Base-by-base conservation (phyloP, 179 eudicot genomes). In the Nepenthes alata region DNA sequence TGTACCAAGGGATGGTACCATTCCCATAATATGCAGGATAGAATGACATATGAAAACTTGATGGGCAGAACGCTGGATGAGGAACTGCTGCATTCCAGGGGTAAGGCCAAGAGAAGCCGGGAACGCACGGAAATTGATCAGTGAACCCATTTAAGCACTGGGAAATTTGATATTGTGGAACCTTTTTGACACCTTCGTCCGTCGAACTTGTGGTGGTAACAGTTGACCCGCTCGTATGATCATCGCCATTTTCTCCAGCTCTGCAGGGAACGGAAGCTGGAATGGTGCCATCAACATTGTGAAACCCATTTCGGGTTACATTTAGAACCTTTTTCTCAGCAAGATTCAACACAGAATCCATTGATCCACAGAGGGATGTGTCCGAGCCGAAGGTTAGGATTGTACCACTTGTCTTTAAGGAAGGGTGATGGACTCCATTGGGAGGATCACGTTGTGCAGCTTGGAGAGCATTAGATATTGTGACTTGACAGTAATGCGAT, bases 1-100 rank as follows among this genome's bases (percentile, higher is more conserved):
- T 60, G 57, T 68, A 75, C 85, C 89, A 86, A 53, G 81, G 70
- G 45, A 71, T 71, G 2, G 84, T 66, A 12, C 87, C 87, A 55
- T 86, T 89, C 95, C 87, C 84, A 45, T 84, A 83, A 11, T 89
- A 80, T 67, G 80, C 65, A 35, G 95, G 87, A 62, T 75, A 85
- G 63, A 79, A 75, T 34, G 91, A 72, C 79, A 85, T 72, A 8
- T 87, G 78, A 62, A 38, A 77, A 35, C 72, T 79, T 5, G 81
- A 14, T 10, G 85, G 86, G 66, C 63, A 74, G 64, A 80, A 74
- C 12, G 83, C 72, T 0, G 85, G 83, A 3, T 77, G 15, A 9
- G 88, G 81, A 61, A 79, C 75, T 7, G 81, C 70, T 3, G 83
- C 64, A 38, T 74, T 80, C 81, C 83, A 85, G 4, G 79, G 77